Base-by-base conservation (phyloP, 2,329 filamentous ascomycete species). In the Fragosphaeria purpurea region DNA sequence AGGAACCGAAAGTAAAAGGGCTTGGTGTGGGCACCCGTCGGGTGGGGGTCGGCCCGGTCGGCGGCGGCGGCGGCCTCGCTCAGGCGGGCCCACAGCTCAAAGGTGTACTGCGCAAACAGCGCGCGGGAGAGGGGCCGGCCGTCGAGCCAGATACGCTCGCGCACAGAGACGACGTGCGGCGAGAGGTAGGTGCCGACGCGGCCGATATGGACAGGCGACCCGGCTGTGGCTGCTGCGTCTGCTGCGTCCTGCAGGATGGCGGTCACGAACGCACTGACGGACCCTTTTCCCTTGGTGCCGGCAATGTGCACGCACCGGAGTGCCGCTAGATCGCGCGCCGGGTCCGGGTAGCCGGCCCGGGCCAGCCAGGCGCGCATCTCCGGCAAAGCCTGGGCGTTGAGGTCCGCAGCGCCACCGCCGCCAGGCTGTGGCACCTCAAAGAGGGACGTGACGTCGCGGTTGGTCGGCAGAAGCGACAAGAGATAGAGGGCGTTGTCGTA, bases 281-380 rank as follows among this genome's bases (percentile, higher is more conserved):
- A 93, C 41, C 90, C 90, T 66, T 96, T 97, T 53, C 91, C 91
- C 65, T 96, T 97, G 5, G 90, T 96, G 10, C 91, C 91, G 1
- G 91, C 87, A 44, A 97, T 82, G 63, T 97, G 91, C 54, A 97
- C 80, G 57, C 74, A 75, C 12, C 66, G 67, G 47, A 77, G 65
- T 7, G 59, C 57, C 10, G 65, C 59, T 32, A 79, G 69, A 56
- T 72, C 69, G n/a, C 43, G 41, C 0, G 59, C 49, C 1, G 65
- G 65, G 30, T 56, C 48, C 67, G 83, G 69, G 67, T 95, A 87
- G 46, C 88, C 88, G 50, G 87, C 82, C 54, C 84, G 84, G 44
- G 69, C 71, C 56, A 87, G 80, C 85, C 86, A 95, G 58, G 81
- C 77, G 33, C 83, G 70, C 77, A 93, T 91, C 64, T 95, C 88